Percentiles rank a stretch among this genome's conserved stretches.
Evolutionary conservation across 2,329 filamentous ascomycete genomes (phyloP).

Genomic region (Sarocladiaceae sp.): DNA sequence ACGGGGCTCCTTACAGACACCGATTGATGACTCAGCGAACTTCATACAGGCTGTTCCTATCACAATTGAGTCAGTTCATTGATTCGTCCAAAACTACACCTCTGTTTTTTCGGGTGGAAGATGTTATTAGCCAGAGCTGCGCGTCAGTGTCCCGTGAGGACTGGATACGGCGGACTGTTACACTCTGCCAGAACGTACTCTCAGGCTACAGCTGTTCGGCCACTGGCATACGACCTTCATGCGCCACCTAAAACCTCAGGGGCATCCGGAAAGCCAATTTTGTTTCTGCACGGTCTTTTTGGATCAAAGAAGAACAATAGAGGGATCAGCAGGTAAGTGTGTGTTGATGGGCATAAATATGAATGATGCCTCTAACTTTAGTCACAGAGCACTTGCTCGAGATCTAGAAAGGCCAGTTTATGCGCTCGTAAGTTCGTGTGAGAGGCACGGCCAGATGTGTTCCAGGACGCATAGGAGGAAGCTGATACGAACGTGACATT

Average conservation of each 20-base stretch:
- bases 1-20: too few relatives aligned
- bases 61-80: too few relatives aligned
- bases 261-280: slow-evolving; percentile 53
- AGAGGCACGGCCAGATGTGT: too few relatives aligned
- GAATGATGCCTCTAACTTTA: slow-evolving; percentile 16
- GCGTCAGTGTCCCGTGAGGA: too few relatives aligned
- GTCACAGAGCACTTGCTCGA: slow-evolving; percentile 68
- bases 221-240: slow-evolving; percentile 64
- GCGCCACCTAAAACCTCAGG: slow-evolving; percentile 43
- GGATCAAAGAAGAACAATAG: slow-evolving; percentile 95
- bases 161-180: too few relatives aligned
- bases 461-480: too few relatives aligned
- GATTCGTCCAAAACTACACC: too few relatives aligned
- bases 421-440: slow-evolving; percentile 69
- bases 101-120: too few relatives aligned
- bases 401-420: slow-evolving; percentile 79
- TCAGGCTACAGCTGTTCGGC: slow-evolving; percentile 21
- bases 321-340: slow-evolving; percentile 81
- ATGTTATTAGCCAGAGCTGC: too few relatives aligned
- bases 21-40: too few relatives aligned
- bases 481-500: too few relatives aligned
- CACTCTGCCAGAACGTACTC: slow-evolving; percentile 8
- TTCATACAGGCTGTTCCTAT: too few relatives aligned
- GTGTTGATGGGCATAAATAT: background rate
- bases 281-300: slow-evolving; percentile 91